These are phyloP conservation scores for Cladorrhinum sp. DNA, from an alignment of 2,329 filamentous ascomycete species.

Conservation along the genomic window DNA sequence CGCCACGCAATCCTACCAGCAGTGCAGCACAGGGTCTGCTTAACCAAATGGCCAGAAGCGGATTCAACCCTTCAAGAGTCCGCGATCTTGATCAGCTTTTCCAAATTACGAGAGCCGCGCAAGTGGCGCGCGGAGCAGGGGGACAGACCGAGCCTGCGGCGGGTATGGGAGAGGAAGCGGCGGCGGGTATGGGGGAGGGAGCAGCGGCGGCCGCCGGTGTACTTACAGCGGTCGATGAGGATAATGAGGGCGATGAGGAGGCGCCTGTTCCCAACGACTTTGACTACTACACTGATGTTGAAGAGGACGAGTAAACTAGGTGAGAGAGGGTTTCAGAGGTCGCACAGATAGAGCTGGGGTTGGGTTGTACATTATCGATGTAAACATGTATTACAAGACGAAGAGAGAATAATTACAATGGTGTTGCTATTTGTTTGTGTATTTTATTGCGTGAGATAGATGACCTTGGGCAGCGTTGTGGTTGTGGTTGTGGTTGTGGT, in stretches of 20 bases:
- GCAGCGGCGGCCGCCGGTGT: conserved; percentile 75
- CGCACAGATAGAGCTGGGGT: background rate
- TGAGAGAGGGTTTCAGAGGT: background rate
- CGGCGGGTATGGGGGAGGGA: conserved; percentile 40
- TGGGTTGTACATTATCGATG: conserved; percentile 12
- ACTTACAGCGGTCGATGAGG: conserved; percentile 83
- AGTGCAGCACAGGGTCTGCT: conserved; percentile 32
- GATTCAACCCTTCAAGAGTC: background rate
- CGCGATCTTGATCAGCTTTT: background rate
- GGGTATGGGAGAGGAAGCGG: conserved; percentile 21
- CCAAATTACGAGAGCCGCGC: conserved; percentile 2
- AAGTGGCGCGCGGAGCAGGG: too few relatives aligned
- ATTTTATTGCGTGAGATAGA: background rate
- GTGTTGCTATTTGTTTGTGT: background rate
- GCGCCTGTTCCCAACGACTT: conserved; percentile 69
- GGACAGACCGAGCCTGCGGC: too few relatives aligned
- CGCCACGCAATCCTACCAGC: conserved; percentile 20
- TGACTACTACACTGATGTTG: conserved; percentile 72
- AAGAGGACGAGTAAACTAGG: conserved; percentile 36
- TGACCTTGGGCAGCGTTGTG: background rate
- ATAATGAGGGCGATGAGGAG: conserved; percentile 70
- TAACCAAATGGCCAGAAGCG: conserved; percentile 11
- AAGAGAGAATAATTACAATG: background rate
- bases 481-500: background rate
- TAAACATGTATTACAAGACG: conserved; percentile 1